A percentile compares a stretch with the other conserved stretches of the same genome.
phyloP scores from a whole-genome alignment of 2,329 filamentous ascomycete genomes.

The Sphaceloma murrayae region DNA sequence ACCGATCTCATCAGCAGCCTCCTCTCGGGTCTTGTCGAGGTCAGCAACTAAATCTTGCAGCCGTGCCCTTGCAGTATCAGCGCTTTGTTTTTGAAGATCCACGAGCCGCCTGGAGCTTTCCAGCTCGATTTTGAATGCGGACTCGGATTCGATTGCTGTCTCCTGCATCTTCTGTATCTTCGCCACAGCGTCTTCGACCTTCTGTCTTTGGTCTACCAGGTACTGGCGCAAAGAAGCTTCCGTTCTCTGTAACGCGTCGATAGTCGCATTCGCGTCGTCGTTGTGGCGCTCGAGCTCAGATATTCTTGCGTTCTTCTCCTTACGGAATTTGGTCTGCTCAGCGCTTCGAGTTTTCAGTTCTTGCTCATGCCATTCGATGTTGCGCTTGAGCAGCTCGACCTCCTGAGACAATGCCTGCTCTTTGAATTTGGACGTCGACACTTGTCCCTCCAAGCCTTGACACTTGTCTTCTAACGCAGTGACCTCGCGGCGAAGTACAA shows the following conservation, averaged over 20 bases:
- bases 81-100: constrained; percentile 69
- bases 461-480: constrained; percentile 71
- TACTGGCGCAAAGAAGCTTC: constrained; percentile 73
- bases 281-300: constrained; percentile 79
- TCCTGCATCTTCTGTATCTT: constrained; percentile 82
- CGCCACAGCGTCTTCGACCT: constrained; percentile 72
- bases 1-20: constrained; percentile 50
- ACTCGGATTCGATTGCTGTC: constrained; percentile 68
- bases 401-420: constrained; percentile 87
- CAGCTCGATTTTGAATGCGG: constrained; percentile 78
- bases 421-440: constrained; percentile 75
- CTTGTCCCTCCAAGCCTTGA: constrained; percentile 69
- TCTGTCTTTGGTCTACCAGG: constrained; percentile 73
- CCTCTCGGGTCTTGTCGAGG: constrained; percentile 56
- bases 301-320: constrained; percentile 86
- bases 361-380: constrained; percentile 84
- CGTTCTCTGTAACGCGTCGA: constrained; percentile 67
- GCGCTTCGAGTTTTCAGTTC: constrained; percentile 84
- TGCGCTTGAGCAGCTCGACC: constrained; percentile 75
- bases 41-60: constrained; percentile 59
- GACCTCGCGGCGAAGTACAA: constrained; percentile 75
- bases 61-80: constrained; percentile 60
- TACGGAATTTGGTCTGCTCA: constrained; percentile 81
- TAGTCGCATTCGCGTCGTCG: constrained; percentile 69
- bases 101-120: constrained; percentile 72